Conservation (phyloP, 495 filamentous ascomycete species). For the Ascodesmis nigricans region DNA sequence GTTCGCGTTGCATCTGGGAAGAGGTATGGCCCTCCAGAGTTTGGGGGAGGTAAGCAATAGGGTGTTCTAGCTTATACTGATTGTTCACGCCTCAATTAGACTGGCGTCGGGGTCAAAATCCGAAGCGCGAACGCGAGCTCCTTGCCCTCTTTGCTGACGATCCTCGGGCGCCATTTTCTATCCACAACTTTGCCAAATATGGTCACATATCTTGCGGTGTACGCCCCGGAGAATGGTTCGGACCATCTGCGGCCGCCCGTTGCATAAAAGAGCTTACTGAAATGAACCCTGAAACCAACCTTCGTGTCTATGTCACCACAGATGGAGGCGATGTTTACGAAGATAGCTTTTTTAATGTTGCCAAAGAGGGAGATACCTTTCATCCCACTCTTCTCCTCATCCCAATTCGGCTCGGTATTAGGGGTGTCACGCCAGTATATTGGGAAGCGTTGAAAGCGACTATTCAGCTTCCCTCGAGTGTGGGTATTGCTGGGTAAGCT, state of each 20-base stretch:
- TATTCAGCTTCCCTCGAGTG: conserved; percentile 65
- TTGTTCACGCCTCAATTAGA: conserved; percentile 36
- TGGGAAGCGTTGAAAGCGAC: conserved; percentile 67
- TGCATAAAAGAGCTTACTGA: conserved; percentile 71
- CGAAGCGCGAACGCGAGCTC: conserved; percentile 44
- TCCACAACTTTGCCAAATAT: conserved; percentile 80
- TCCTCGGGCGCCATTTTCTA: conserved; percentile 69
- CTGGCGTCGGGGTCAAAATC: conserved; percentile 46
- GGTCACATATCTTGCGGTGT: conserved; percentile 79
- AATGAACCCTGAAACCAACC: conserved; percentile 30
- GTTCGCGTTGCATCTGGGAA: conserved; percentile 44
- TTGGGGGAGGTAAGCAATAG: too few relatives aligned
- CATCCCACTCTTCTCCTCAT: conserved; percentile 74
- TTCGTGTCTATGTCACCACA: conserved; percentile 72
- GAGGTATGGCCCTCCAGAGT: too few relatives aligned
- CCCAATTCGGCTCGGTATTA: conserved; percentile 73
- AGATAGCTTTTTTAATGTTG: conserved; percentile 57
- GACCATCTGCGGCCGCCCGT: conserved; percentile 86
- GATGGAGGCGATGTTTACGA: conserved; percentile 85
- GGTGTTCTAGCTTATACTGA: too few relatives aligned
- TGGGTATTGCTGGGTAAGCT: conserved; percentile 88
- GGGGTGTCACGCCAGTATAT: conserved; percentile 79
- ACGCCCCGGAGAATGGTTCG: conserved; percentile 96
- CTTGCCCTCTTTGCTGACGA: conserved; percentile 76
- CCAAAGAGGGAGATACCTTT: conserved; percentile 40